A percentile compares a stretch with the other conserved stretches of the same genome.
These are phyloP conservation scores for Trichomonascaceae sp. DNA, from an alignment of 1,139 yeast genomes.

Conservation along the genomic window DNA sequence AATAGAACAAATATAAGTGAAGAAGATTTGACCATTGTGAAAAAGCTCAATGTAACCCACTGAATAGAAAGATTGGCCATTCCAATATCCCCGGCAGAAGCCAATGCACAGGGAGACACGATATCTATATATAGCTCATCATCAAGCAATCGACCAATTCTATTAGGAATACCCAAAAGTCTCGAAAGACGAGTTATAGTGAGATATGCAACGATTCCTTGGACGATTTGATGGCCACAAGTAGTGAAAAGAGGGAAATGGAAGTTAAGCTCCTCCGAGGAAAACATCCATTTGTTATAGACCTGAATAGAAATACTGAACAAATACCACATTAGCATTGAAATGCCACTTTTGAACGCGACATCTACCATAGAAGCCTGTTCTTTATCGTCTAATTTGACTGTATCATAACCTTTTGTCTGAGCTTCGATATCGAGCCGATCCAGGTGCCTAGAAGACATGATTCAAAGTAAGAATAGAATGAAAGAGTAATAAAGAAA, in stretches of 20 bases:
- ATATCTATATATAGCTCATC: conserved; percentile 32
- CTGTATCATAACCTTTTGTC: not conserved
- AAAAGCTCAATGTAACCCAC: conserved; percentile 72
- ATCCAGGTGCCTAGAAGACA: not conserved
- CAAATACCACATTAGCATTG: conserved; percentile 35
- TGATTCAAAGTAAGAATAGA: not conserved
- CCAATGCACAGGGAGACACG: conserved; percentile 78
- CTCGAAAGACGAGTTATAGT: conserved; percentile 8
- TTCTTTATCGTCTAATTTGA: not conserved
- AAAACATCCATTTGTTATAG: conserved; percentile 98
- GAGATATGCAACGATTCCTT: conserved; percentile 30
- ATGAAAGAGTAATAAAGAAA: not conserved
- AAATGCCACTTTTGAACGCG: conserved; percentile 1
- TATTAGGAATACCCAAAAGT: not conserved
- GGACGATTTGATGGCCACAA: conserved; percentile 72
- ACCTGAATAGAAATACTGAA: conserved; percentile 69
- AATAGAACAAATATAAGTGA: conserved; percentile 79
- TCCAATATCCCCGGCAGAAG: conserved; percentile 92
- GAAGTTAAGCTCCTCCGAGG: conserved; percentile 60
- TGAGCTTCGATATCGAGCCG: not conserved
- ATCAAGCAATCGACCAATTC: not conserved
- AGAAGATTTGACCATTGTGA: conserved; percentile 89
- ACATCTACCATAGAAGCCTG: not conserved
- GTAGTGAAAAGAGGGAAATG: conserved; percentile 81
- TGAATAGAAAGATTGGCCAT: conserved; percentile 79